A percentile compares a stretch with the other conserved stretches of the same genome.
Evolutionary conservation across 169 alveolate genomes (phyloP).

Genomic region (Pseudocohnilembus persalinus): DNA sequence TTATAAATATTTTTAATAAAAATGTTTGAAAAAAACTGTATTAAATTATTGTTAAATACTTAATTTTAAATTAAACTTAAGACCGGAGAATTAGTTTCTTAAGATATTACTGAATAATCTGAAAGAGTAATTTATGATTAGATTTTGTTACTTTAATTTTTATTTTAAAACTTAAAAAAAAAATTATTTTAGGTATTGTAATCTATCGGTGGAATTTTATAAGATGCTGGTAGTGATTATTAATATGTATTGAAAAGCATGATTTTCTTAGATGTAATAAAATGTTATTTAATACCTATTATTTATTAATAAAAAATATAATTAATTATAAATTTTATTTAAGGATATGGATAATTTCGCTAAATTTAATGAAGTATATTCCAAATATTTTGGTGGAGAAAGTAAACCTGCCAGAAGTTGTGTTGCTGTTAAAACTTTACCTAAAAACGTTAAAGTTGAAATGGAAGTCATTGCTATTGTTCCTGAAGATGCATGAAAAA

Average conservation of each 20-base stretch:
- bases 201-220: constrained; percentile 17
- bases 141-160: background rate
- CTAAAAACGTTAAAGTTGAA: constrained; percentile 51
- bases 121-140: constrained; percentile 12
- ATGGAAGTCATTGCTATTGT: constrained; percentile 50
- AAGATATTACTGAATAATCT: background rate
- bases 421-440: constrained; percentile 63
- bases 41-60: background rate
- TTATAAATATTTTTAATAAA: background rate
- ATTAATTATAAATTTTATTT: background rate
- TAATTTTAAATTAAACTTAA: background rate
- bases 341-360: constrained; percentile 60
- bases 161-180: background rate
- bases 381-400: constrained; percentile 42
- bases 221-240: constrained; percentile 33
- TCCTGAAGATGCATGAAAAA: constrained; percentile 5
- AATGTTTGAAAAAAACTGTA: too few relatives aligned
- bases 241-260: constrained; percentile 26
- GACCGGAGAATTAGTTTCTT: constrained; percentile 1
- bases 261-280: constrained; percentile 22
- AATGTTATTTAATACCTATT: background rate
- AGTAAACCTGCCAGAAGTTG: constrained; percentile 63
- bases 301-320: background rate
- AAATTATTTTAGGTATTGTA: constrained; percentile 13
- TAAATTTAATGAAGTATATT: constrained; percentile 57